Evolutionary conservation across 2,329 filamentous ascomycete genomes (phyloP).

Genomic region (Metarhizium album): DNA sequence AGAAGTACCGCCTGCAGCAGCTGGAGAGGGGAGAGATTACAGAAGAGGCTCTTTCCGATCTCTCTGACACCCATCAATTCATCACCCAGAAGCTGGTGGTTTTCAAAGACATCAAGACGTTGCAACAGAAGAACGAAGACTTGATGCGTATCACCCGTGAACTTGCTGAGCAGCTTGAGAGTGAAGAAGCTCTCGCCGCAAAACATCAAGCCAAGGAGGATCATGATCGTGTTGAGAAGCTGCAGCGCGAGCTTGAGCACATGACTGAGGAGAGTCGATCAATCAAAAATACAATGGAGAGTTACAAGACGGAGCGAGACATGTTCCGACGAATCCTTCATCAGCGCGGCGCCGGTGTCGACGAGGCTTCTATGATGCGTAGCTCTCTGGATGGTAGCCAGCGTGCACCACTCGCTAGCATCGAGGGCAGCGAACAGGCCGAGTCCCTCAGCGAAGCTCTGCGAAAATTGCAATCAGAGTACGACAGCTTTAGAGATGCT

Average conservation of each 20-base stretch:
- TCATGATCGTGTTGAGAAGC: conserved; percentile 60
- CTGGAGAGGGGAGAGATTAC: conserved; percentile 66
- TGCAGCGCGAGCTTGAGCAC: conserved; percentile 62
- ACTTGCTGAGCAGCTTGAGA: conserved; percentile 82
- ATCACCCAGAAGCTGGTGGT: conserved; percentile 84
- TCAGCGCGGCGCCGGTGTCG: conserved; percentile 50
- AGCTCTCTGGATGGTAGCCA: conserved; percentile 52
- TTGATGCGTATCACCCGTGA: conserved; percentile 74
- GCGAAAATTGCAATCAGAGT: conserved; percentile 79
- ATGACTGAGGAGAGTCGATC: conserved; percentile 76
- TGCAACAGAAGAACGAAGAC: conserved; percentile 82
- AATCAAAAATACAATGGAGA: conserved; percentile 75
- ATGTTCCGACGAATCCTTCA: conserved; percentile 95
- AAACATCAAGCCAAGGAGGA: conserved; percentile 53
- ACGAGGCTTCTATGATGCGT: conserved; percentile 60
- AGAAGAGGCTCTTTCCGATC: conserved; percentile 58
- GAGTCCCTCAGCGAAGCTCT: conserved; percentile 63
- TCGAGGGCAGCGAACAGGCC: conserved; percentile 44
- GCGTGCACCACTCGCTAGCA: conserved; percentile 45
- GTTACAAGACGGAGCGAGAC: conserved; percentile 89
- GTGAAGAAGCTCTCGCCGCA: conserved; percentile 65
- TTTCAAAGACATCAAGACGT: conserved; percentile 73
- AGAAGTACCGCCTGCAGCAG: conserved; percentile 65
- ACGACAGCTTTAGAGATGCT: conserved; percentile 82
- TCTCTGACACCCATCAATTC: conserved; percentile 77